Evolutionary conservation across 1,139 yeast genomes (phyloP).

Genomic region (Casaregolazyma suthepensis): DNA sequence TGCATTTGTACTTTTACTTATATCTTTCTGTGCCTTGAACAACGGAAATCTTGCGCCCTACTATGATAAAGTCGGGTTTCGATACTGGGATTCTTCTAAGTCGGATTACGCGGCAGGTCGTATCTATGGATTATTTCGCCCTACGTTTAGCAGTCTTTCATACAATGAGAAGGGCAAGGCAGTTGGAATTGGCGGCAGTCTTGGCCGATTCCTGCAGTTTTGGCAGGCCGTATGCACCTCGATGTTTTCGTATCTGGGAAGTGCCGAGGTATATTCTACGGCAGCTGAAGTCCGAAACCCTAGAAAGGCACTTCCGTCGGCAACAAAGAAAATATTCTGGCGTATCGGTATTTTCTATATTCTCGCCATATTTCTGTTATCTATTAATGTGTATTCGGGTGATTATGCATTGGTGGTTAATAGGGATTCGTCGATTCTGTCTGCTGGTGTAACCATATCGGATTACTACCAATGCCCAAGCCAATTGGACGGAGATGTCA

Average conservation of each 20-base stretch:
- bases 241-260: slow-evolving; percentile 70
- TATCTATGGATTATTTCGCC: slow-evolving; percentile 68
- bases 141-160: not conserved
- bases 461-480: not conserved
- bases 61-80: slow-evolving; percentile 48
- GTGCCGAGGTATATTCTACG: slow-evolving; percentile 77
- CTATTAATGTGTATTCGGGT: slow-evolving; percentile 67
- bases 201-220: slow-evolving; percentile 61
- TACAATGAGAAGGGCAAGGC: not conserved
- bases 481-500: not conserved
- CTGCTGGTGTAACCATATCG: not conserved
- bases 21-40: slow-evolving; percentile 60
- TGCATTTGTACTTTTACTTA: slow-evolving; percentile 49
- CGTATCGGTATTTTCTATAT: slow-evolving; percentile 64
- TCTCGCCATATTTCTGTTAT: slow-evolving; percentile 63
- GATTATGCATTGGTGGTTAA: slow-evolving; percentile 49
- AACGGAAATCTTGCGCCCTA: slow-evolving; percentile 41
- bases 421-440: not conserved
- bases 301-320: slow-evolving; percentile 68
- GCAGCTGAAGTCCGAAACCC: slow-evolving; percentile 86
- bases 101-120: slow-evolving; percentile 46
- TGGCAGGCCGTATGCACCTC: slow-evolving; percentile 60
- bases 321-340: slow-evolving; percentile 69
- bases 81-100: slow-evolving; percentile 53
- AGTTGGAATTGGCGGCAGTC: slow-evolving; percentile 53